Base-by-base conservation (phyloP, 345 rosid species). In the Punica granatum region DNA sequence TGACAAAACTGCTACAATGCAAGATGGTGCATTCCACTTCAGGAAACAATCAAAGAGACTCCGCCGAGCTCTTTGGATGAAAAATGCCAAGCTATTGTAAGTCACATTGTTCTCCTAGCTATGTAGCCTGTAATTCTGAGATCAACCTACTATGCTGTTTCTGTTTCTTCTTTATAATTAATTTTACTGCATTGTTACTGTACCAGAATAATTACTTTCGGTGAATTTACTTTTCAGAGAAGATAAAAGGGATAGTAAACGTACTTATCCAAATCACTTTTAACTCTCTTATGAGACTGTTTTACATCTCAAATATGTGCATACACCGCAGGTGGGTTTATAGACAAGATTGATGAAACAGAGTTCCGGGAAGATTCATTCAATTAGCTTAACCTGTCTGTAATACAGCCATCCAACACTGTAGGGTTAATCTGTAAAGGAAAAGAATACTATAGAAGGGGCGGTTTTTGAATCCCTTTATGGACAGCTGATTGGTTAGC, bases 1-100 rank as follows among this genome's bases (percentile, higher is more conserved):
- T 73, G 99, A 94, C 72, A 92, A 89, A 75, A 92, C 98, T 42
- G 91, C 97, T 49, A 90, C 97, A 26, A 92, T 94, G 93, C 98
- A 94, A 80, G 98, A 90, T 67, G 83, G 79, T 33, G 77, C 97
- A 13, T 94, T 94, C 80, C 98, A 94, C 78, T 94, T 94, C 79
- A 90, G 70, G 82, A 94, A 94, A 79, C 99, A 92, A 76, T 94
- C 99, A 30, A 94, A 88, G 77, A 90, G 90, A 71, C 96, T 92
- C 1, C 90, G 78, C 18, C 84, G 86, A 74, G 98, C 98, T 72
- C 90, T 94, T 54, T 92, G 98, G 99, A 94, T 88, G 98, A 91
- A 89, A 82, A 94, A 94, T 75, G 92, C 85, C 64, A 94, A 92
- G 78, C 91, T 94, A 60, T 82, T 92, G 98, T 92, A 83, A 86